These are phyloP conservation scores for Alternaria sp. DNA, from an alignment of 2,329 filamentous ascomycete genomes.

Conservation along the genomic window DNA sequence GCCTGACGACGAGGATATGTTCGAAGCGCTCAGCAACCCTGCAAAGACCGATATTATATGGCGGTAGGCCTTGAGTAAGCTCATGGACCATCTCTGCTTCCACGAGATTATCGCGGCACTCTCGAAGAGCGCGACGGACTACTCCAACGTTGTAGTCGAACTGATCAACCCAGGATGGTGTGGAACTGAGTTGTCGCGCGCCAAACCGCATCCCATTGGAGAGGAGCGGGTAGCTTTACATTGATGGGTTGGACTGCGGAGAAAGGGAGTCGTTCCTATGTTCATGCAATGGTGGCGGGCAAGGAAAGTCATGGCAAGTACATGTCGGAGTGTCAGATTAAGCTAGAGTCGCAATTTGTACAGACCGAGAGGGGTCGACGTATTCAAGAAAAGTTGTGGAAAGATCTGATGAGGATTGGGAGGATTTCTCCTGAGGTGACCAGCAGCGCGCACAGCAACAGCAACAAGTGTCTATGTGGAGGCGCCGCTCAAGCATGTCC, in stretches of 20 bases:
- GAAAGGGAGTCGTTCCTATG: slow-evolving; percentile 15
- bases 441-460: neutral
- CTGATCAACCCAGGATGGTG: slow-evolving; percentile 17
- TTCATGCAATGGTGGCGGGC: slow-evolving; percentile 18
- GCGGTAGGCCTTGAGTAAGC: slow-evolving; percentile 20
- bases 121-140: neutral
- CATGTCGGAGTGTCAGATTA: slow-evolving; percentile 14
- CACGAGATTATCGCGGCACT: slow-evolving; percentile 6
- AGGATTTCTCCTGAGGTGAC: neutral
- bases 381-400: slow-evolving; percentile 18
- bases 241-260: slow-evolving; percentile 20
- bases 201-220: slow-evolving; percentile 9
- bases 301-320: slow-evolving; percentile 19
- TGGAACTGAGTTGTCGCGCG: slow-evolving; percentile 18
- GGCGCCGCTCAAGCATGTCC: neutral
- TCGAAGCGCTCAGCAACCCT: slow-evolving; percentile 13
- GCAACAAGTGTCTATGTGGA: neutral
- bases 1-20: slow-evolving; percentile 14
- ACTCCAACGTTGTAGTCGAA: slow-evolving; percentile 10
- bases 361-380: slow-evolving; percentile 12
- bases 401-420: neutral
- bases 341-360: slow-evolving; percentile 15
- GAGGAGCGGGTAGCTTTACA: slow-evolving; percentile 13
- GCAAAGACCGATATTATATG: slow-evolving; percentile 16
- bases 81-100: slow-evolving; percentile 21